Base-by-base conservation (phyloP, 2,329 filamentous ascomycete species). In the Macroventuria anomochaeta region DNA sequence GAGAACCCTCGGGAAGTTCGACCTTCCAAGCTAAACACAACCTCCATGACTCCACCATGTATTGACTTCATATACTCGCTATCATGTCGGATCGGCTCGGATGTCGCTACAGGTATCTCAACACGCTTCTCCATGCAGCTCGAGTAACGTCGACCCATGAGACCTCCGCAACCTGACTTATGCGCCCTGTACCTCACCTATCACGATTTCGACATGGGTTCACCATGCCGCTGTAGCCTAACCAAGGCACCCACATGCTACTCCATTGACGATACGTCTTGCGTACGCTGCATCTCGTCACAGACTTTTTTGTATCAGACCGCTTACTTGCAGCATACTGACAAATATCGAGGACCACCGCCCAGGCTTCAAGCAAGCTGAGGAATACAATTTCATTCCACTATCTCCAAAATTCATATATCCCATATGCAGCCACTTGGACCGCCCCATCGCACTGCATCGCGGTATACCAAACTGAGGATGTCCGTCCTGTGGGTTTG, bases 341-440 rank as follows among this genome's bases (percentile, higher is more conserved):
- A 51, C 48, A 51, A 51, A 51, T 51, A 48, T 33, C 23, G 15
- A 32, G 10, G 15, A 26, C 3, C 17, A 26, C 29, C 12, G 31
- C 29, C 38, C 31, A 21, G 23, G 23, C 18, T 21, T 3, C 25
- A 29, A 10, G 48, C 31, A 42, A 38, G 46, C 39, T 41, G 37
- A 41, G 18, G 20, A 28, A 39, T 12, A 33, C 39, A 20, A 36
- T 18, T 33, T 11, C 28, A 26, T 25, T 13, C 11, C 29, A 42
- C 37, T 12, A 34, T 28, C 12, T 31, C 37, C 46, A 41, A 29
- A 41, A 7, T 15, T 20, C 29, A 25, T 23, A 11, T 34, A 7
- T 15, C 11, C 17, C 15, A 13, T 11, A 31, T 39, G 26, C 39
- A 32, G 39, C 31, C 32, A 34, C 23, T 15, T 26, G 15, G 3